Conservation (phyloP, 1,139 yeast genomes). For the Kodamaea derodonti region DNA sequence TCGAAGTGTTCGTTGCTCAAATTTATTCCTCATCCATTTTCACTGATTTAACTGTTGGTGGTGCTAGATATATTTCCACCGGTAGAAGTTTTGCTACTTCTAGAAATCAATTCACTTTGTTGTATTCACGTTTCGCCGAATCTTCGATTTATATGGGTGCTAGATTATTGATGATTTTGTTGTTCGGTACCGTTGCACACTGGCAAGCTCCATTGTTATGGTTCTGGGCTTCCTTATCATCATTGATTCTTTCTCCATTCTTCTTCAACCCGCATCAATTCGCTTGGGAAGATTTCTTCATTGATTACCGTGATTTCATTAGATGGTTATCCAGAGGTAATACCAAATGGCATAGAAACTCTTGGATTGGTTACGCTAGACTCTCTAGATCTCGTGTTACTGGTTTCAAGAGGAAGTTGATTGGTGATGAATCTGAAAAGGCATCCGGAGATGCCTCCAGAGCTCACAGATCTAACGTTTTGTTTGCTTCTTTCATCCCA, state of each 20-base stretch:
- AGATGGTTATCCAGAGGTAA: conserved; percentile 99
- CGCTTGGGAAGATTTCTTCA: conserved; percentile 97
- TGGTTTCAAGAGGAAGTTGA: conserved; percentile 92
- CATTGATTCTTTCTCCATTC: conserved; percentile 91
- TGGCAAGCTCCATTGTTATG: conserved; percentile 97
- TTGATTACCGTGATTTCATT: conserved; percentile 96
- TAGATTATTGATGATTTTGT: conserved; percentile 79
- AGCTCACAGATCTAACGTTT: conserved; percentile 85
- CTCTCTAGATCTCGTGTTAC: conserved; percentile 94
- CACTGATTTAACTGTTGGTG: conserved; percentile 95
- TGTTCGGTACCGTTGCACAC: conserved; percentile 88
- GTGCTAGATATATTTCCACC: conserved; percentile 98
- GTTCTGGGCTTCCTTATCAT: conserved; percentile 96
- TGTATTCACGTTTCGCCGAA: conserved; percentile 95
- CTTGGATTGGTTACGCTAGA: conserved; percentile 98
- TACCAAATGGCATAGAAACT: conserved; percentile 97
- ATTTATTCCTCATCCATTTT: conserved; percentile 88
- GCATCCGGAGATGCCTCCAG: conserved; percentile 92
- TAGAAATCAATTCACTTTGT: conserved; percentile 93
- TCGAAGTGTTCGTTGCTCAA: conserved; percentile 98
- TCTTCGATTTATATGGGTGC: conserved; percentile 97
- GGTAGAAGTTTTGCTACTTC: conserved; percentile 99
- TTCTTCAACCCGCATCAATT: conserved; percentile 98
- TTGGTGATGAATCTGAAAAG: conserved; percentile 88
- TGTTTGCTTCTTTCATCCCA: conserved; percentile 85